Percentiles rank a stretch among this genome's conserved stretches.
Conservation (phyloP, 2,329 filamentous ascomycete species). For the Penicillium expansum region DNA sequence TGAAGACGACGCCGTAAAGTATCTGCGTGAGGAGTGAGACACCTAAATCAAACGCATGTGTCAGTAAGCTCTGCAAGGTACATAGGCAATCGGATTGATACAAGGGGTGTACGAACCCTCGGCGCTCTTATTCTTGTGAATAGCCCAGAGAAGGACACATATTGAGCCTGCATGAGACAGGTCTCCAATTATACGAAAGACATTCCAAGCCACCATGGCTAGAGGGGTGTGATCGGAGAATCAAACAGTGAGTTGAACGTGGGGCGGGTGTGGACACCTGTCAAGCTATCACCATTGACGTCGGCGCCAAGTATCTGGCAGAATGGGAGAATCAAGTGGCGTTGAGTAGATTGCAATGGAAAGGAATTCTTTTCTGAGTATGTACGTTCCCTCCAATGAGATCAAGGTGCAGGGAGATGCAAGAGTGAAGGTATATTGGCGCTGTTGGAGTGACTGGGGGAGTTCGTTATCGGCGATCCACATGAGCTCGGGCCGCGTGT, state of each 20-base stretch:
- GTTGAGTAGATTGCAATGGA: not conserved
- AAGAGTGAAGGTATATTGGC: not conserved
- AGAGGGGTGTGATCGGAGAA: conserved; percentile 1
- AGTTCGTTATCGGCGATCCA: conserved; percentile 20
- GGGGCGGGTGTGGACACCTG: conserved; percentile 2
- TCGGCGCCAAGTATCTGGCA: not conserved
- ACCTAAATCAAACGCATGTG: conserved; percentile 48
- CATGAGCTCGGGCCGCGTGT: conserved; percentile 25
- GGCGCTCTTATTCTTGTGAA: conserved; percentile 81
- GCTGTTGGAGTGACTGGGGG: conserved; percentile 8
- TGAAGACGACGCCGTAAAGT: conserved; percentile 82
- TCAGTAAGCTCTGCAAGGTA: conserved; percentile 7
- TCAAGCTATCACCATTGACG: conserved; percentile 5
- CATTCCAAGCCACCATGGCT: conserved; percentile 29
- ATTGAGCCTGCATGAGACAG: conserved; percentile 82
- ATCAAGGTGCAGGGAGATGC: not conserved
- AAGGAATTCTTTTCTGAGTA: not conserved
- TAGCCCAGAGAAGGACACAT: conserved; percentile 84
- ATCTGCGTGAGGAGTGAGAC: conserved; percentile 86
- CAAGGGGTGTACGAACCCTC: conserved; percentile 58
- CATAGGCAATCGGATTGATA: conserved; percentile 1
- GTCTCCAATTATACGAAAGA: conserved; percentile 78
- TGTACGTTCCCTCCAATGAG: not conserved
- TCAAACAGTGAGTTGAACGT: not conserved
- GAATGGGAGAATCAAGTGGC: not conserved